phyloP scores from a whole-genome alignment of 176 grass and related monocot genomes.

The Triticum timopheevii region DNA sequence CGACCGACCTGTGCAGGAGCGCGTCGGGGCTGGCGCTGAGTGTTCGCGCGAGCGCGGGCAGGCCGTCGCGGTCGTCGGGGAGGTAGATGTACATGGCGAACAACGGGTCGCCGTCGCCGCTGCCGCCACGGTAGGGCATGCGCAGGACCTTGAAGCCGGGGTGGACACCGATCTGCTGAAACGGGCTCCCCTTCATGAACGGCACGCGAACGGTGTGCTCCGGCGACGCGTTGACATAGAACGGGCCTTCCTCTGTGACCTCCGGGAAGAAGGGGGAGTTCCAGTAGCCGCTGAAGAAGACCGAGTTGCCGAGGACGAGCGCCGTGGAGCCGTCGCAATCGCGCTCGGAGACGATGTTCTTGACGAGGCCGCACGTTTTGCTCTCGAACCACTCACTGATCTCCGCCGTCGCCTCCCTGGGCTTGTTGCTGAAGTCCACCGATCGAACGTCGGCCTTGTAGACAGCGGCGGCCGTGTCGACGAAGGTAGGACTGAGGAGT shows the following conservation, averaged over 20 bases:
- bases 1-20: not conserved
- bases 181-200: not conserved
- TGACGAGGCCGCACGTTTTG: not conserved
- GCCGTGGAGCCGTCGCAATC: not conserved
- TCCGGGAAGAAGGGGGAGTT: not conserved
- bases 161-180: not conserved
- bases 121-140: not conserved
- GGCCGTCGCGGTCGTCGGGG: conserved; percentile 22
- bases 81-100: conserved; percentile 42
- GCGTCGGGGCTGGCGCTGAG: not conserved
- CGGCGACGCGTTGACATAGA: not conserved
- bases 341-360: not conserved
- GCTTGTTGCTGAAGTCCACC: not conserved
- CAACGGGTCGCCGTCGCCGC: not conserved
- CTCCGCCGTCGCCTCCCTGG: not conserved
- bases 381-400: conserved; percentile 3
- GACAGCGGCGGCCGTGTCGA: not conserved
- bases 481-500: not conserved
- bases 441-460: not conserved
- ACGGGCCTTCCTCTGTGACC: not conserved
- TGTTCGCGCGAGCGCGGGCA: not conserved
- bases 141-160: conserved; percentile 22
- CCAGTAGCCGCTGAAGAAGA: not conserved
- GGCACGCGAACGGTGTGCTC: not conserved
- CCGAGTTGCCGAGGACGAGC: not conserved